Base-by-base conservation (phyloP, 768 basidiomycete species). In the Lactarius trivialis region DNA sequence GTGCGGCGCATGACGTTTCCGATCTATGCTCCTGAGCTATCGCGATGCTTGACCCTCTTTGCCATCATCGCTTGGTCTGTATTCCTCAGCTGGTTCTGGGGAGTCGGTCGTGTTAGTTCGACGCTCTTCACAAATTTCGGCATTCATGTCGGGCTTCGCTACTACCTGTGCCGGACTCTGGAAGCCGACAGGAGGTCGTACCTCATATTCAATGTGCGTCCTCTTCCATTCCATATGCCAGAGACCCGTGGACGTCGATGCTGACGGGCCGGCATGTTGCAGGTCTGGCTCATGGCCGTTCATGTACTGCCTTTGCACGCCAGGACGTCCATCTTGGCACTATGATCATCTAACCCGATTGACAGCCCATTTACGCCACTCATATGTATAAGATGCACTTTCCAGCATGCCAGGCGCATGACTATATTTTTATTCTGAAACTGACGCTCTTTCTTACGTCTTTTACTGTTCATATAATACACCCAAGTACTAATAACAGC, bases 161-260 rank as follows among this genome's bases (percentile, higher is more conserved):
- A 63, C 60, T 65, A 60, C 34, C 30, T 49, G 32, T 59, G 56
- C 49, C 63, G 69, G 36, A 56, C 65, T 19, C 19, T 52, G 21
- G 54, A 48, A 21, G 62, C 56, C 17, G 69, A 70, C 56, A 64
- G 55, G 55, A 52, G 28, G 4, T 64, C 69, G 7, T 70, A 70
- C 50, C 41, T 58, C 11, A 52, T 70, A 41, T 68, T 69, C 39
- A 70, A 68, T 28, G 69, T 70, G 43, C 62, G 69, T 70, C 49
- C 52, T 45, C 55, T 48, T 34, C 58, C 21, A 48, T 24, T 48
- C 12, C 45, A 14, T 4, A 2, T 26, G 12, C 21, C 45, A n/a
- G 45, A 48, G 45, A 39, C 55, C 55, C 52, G 28, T 53, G 55
- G 57, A 60, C 28, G 24, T 56, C 51, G 57, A 43, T 51, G 56